A percentile compares a stretch with the other conserved stretches of the same genome.
phyloP scores from a whole-genome alignment of 2,329 filamentous ascomycete species.

The Chlorencoelia australis region DNA sequence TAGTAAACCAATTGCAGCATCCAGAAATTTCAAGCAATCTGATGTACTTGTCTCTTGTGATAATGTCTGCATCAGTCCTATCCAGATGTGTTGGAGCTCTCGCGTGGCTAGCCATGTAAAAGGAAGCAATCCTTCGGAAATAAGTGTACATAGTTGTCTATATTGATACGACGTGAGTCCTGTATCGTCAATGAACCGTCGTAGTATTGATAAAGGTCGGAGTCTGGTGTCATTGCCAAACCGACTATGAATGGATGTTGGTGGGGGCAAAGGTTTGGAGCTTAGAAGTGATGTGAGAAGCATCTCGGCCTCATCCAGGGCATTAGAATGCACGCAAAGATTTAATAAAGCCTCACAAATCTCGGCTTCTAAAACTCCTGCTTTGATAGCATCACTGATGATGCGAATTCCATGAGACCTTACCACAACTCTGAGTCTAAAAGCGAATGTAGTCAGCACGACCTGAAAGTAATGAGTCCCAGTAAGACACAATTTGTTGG shows the following conservation, averaged over 20 bases:
- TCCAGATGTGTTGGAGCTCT: constrained; percentile 34
- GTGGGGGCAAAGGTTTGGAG: constrained; percentile 28
- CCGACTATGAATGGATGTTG: constrained; percentile 23
- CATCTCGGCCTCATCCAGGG: constrained; percentile 32
- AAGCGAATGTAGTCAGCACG: too few relatives aligned
- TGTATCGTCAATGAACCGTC: constrained; percentile 27
- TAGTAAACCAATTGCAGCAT: constrained; percentile 27
- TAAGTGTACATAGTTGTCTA: constrained; percentile 29
- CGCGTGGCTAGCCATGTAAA: constrained; percentile 35
- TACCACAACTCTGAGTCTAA: constrained; percentile 34
- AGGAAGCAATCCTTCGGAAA: constrained; percentile 30
- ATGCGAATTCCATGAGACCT: constrained; percentile 38
- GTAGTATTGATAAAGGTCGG: constrained; percentile 28
- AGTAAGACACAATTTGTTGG: too few relatives aligned
- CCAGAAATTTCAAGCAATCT: constrained; percentile 31
- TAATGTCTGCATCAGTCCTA: constrained; percentile 28
- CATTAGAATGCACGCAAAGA: constrained; percentile 31
- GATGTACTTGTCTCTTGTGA: constrained; percentile 25
- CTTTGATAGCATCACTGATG: constrained; percentile 32
- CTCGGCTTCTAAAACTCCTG: constrained; percentile 32
- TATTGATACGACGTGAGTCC: constrained; percentile 29
- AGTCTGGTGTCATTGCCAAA: constrained; percentile 17
- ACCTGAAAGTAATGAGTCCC: too few relatives aligned
- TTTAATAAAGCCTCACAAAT: constrained; percentile 34
- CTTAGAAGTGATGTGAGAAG: constrained; percentile 31